Evolutionary conservation across 148 eudicot genomes (phyloP).

Genomic region (Persicaria maculosa): DNA sequence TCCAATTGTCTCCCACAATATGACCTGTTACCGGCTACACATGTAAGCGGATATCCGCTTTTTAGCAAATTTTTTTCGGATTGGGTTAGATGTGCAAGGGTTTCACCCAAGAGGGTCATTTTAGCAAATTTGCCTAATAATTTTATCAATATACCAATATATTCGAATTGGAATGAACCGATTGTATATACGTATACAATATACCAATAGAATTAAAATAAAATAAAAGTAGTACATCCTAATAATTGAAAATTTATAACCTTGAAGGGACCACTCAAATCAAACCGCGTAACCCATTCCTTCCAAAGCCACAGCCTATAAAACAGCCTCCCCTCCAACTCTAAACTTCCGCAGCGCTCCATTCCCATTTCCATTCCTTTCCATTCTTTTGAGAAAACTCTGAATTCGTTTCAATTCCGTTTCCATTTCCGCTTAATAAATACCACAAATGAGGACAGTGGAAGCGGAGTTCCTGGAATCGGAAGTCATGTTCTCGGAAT

Average conservation of each 20-base stretch:
- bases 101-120: too few species aligned
- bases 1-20: too few species aligned
- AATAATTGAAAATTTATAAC: background rate
- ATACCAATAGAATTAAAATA: background rate
- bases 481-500: slow-evolving; percentile 6
- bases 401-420: background rate
- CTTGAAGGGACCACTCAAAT: slow-evolving; percentile 2
- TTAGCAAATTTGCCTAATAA: too few species aligned
- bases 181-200: background rate
- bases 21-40: too few species aligned
- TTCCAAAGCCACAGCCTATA: slow-evolving; percentile 6
- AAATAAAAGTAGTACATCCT: background rate
- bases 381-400: background rate
- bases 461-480: slow-evolving; percentile 11
- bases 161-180: too few species aligned
- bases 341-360: background rate
- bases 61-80: too few species aligned
- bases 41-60: too few species aligned
- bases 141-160: too few species aligned
- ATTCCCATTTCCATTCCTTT: background rate
- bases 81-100: too few species aligned
- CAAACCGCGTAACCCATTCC: slow-evolving; percentile 1
- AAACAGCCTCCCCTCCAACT: background rate
- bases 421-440: background rate
- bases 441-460: background rate